These are phyloP conservation scores for Hyphodiscus hymeniophilus DNA, from an alignment of 495 filamentous ascomycete genomes.

Conservation along the genomic window DNA sequence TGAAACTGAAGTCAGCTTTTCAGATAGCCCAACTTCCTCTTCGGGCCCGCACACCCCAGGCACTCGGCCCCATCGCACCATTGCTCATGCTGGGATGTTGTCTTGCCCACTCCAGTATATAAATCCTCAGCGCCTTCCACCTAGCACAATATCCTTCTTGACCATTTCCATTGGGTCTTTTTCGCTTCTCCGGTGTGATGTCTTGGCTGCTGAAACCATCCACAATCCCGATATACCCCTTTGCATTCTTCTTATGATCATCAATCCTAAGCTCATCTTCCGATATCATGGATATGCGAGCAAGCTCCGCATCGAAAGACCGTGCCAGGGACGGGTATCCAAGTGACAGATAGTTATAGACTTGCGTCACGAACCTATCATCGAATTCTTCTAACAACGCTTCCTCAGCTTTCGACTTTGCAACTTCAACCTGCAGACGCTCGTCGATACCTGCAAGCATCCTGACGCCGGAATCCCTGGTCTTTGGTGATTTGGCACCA, in stretches of 20 bases:
- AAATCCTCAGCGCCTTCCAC: conserved; percentile 74
- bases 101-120: conserved; percentile 77
- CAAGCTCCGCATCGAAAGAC: conserved; percentile 73
- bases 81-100: conserved; percentile 61
- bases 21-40: conserved; percentile 80
- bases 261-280: conserved; percentile 60
- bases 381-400: conserved; percentile 58
- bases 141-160: conserved; percentile 42
- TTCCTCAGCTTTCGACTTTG: conserved; percentile 39
- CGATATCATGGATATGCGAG: conserved; percentile 62
- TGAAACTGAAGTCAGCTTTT: not conserved
- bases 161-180: conserved; percentile 26
- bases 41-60: conserved; percentile 65
- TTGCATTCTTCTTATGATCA: conserved; percentile 54
- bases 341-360: conserved; percentile 91
- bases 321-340: conserved; percentile 81
- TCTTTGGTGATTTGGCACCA: not conserved
- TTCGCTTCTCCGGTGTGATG: not conserved
- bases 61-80: conserved; percentile 40
- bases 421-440: conserved; percentile 37
- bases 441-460: conserved; percentile 43
- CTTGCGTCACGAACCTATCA: conserved; percentile 84
- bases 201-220: conserved; percentile 14
- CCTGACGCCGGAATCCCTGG: conserved; percentile 23
- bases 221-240: conserved; percentile 58